phyloP scores from a whole-genome alignment of 805 yeast genomes.

The Cyberlindnera euphorbiiphila region DNA sequence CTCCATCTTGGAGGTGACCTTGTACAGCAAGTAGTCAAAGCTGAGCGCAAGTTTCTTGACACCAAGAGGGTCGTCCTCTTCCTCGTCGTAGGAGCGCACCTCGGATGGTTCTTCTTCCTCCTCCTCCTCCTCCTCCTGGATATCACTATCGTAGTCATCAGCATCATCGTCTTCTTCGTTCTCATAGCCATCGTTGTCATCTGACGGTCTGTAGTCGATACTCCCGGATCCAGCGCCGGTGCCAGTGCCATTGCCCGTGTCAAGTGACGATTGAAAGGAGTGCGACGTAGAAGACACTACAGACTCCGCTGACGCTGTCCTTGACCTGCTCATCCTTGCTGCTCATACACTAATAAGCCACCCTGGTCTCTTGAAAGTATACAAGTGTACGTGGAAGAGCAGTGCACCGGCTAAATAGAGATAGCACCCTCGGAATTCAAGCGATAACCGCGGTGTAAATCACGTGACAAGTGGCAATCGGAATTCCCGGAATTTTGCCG shows the following conservation, averaged over 20 bases:
- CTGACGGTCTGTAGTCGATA: neutral
- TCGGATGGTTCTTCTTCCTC: neutral
- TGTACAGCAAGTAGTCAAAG: slow-evolving; percentile 62
- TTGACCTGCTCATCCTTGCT: no score
- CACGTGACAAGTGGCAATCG: no score
- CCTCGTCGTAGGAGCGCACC: slow-evolving; percentile 19
- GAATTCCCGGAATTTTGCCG: slow-evolving; percentile 1
- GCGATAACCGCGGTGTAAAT: no score
- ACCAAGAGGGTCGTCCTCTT: slow-evolving; percentile 57
- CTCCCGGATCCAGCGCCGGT: neutral
- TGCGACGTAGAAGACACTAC: neutral
- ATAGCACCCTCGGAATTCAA: neutral
- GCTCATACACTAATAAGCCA: no score
- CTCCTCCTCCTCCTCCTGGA: slow-evolving; percentile 1
- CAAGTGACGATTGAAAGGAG: neutral
- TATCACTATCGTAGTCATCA: slow-evolving; percentile 6
- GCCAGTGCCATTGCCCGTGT: no score
- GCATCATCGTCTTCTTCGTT: slow-evolving; percentile 2
- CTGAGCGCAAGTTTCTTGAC: slow-evolving; percentile 55
- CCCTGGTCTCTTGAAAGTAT: no score
- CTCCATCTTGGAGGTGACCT: slow-evolving; percentile 53
- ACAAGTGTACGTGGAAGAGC: no score
- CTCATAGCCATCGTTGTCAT: slow-evolving; percentile 1
- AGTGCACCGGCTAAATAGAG: no score
- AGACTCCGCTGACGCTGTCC: neutral